These are phyloP conservation scores for Bacidia rubella DNA, from an alignment of 495 filamentous ascomycete species.

Conservation along the genomic window DNA sequence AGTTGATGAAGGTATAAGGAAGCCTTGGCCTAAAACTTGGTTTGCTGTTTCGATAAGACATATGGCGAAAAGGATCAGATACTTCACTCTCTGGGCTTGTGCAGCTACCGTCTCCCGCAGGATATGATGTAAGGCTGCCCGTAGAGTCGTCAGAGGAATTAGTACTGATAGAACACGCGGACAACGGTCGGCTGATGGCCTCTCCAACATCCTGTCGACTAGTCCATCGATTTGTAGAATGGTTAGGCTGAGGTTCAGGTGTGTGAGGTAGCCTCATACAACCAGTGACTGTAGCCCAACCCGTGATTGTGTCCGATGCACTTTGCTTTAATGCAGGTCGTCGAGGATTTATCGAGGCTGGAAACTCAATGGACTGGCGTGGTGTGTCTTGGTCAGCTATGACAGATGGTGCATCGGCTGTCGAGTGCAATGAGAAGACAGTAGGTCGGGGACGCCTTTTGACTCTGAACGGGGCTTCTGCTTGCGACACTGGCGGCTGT, in stretches of 20 bases:
- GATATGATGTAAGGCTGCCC: slow-evolving; percentile 50
- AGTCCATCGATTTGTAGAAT: slow-evolving; percentile 22
- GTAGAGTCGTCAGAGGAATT: slow-evolving; percentile 58
- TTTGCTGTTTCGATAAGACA: slow-evolving; percentile 14
- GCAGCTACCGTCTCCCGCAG: slow-evolving; percentile 52
- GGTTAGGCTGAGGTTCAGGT: slow-evolving; percentile 42
- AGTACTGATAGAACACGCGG: slow-evolving; percentile 48
- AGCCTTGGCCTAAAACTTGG: slow-evolving; percentile 6
- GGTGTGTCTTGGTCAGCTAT: slow-evolving; percentile 30
- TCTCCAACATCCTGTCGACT: slow-evolving; percentile 25
- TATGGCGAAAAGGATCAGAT: slow-evolving; percentile 20
- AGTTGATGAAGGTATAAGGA: background rate
- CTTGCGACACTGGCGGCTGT: slow-evolving; percentile 37
- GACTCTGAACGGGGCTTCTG: slow-evolving; percentile 23
- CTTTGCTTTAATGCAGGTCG: slow-evolving; percentile 7
- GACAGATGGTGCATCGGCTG: slow-evolving; percentile 22
- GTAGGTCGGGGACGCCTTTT: slow-evolving; percentile 32
- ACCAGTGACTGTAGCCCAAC: slow-evolving; percentile 26
- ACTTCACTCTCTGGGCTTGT: slow-evolving; percentile 53
- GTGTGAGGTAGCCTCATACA: slow-evolving; percentile 47
- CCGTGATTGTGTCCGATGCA: background rate
- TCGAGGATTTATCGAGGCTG: slow-evolving; percentile 19
- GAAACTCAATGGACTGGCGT: slow-evolving; percentile 49
- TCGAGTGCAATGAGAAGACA: slow-evolving; percentile 30
- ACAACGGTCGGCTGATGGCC: slow-evolving; percentile 40